Conservation (phyloP, 1,284 basidiomycete genomes). For the Sporisorium exsertum region DNA sequence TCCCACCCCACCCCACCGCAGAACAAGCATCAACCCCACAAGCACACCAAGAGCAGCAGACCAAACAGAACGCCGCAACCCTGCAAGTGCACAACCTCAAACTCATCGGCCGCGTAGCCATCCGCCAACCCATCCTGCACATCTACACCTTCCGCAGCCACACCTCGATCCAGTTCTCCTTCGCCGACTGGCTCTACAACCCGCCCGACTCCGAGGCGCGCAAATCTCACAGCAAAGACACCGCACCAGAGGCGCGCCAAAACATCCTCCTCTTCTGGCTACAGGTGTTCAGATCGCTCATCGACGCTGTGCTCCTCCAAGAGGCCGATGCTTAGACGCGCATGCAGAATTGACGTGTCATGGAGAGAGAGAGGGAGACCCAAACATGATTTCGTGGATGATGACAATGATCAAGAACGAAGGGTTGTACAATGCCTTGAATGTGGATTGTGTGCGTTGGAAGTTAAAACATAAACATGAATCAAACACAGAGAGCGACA, state of each 20-base stretch:
- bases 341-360: neutral
- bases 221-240: neutral
- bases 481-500: neutral
- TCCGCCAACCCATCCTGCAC: constrained; percentile 48
- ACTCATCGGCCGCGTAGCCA: constrained; percentile 25
- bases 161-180: constrained; percentile 30
- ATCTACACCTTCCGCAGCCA: constrained; percentile 17
- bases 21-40: neutral
- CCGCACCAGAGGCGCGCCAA: neutral
- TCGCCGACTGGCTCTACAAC: constrained; percentile 40
- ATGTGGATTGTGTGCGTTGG: neutral
- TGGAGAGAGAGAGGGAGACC: neutral
- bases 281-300: constrained; percentile 16
- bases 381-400: neutral
- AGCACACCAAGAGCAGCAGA: no score
- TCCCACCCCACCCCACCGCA: neutral
- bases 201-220: neutral
- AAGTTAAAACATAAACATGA: neutral
- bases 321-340: neutral
- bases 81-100: constrained; percentile 16
- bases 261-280: constrained; percentile 39
- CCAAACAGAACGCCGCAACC: neutral
- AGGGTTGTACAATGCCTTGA: neutral
- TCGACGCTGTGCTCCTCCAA: constrained; percentile 19
- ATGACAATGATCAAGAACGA: neutral